Evolutionary conservation across 2,329 filamentous ascomycete genomes (phyloP), one percentile per base, ranked within the genome.

Genomic region (Pyricularia grisea): DNA sequence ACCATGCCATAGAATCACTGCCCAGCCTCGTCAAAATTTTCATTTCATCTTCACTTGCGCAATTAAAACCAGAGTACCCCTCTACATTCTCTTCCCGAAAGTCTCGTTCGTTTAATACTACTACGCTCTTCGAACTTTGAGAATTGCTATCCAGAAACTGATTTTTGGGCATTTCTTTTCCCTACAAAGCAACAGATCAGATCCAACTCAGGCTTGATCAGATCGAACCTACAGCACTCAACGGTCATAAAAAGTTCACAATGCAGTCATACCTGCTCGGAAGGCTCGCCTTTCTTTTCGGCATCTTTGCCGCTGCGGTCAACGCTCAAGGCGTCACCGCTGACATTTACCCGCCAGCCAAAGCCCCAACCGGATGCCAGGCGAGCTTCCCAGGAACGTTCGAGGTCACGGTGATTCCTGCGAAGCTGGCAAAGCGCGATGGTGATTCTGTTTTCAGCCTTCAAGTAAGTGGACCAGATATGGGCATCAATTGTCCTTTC

Each of bases 281-380:
- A 23, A 42, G n/a, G 36, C 65, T 12, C 2, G 31, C 65, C 31
- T 25, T 66, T n/a, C 65, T 66, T 31, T 20, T 66, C 65, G 31
- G 30, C 65, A 42, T 25, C 42, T 50, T 50, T 50, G 42, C 42
- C 42, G 42, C 66, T 50, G 77, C 77, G 25, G 82, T 81, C 30
- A 74, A 79, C 42, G 79, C 80, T 28, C 78, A 82, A 73, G 81
- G 77, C 66, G 81, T 83, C 65, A 82, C 81, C 60, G 78, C 78
- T 20, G 73, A 78, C 71, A 80, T 88, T 68, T 77, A 83, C 6
- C 87, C 89, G 12, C 75, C 79, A 0, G 78, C 76, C 20, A 71
- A 80, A 2, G 77, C 84, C 1, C 87, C 88, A 1, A 74, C 78
- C 1, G 85, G 84, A 70, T 92, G 89, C 80, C 74, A 77, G 65